These are phyloP conservation scores for Dendrobium nobile DNA, from an alignment of 106 monocot species.

Conservation along the genomic window DNA sequence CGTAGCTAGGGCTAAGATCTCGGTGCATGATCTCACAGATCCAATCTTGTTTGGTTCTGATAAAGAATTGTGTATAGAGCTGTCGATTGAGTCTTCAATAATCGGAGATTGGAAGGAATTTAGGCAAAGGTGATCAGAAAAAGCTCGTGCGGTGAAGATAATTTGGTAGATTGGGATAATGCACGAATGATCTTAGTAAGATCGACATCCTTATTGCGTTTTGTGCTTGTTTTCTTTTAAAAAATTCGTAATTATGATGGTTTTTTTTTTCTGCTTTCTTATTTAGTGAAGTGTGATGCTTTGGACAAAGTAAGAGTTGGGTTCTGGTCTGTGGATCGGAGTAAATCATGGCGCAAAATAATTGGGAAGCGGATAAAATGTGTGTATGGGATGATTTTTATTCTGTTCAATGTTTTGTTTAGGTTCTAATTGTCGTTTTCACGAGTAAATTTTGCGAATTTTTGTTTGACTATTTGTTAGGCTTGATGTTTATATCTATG, in stretches of 20 bases:
- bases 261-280: neutral
- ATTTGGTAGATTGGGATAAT: neutral
- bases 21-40: neutral
- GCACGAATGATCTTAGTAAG: neutral
- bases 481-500: constrained; percentile 72
- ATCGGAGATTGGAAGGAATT: neutral
- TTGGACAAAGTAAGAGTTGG: neutral
- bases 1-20: neutral
- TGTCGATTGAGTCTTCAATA: neutral
- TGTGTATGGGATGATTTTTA: constrained; percentile 12
- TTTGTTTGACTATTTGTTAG: constrained; percentile 12
- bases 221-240: neutral
- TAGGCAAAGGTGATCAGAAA: neutral
- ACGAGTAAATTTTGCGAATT: neutral
- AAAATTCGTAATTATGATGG: neutral
- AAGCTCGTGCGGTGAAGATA: neutral
- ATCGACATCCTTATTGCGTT: neutral
- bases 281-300: constrained; percentile 6
- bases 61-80: neutral
- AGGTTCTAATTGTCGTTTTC: neutral
- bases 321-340: constrained; percentile 4
- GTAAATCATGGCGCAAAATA: constrained; percentile 45
- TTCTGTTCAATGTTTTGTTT: neutral
- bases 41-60: neutral
- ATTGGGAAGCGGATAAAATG: constrained; percentile 82